These are phyloP conservation scores for Pistacia integerrima DNA, from an alignment of 345 rosid genomes.

Conservation along the genomic window DNA sequence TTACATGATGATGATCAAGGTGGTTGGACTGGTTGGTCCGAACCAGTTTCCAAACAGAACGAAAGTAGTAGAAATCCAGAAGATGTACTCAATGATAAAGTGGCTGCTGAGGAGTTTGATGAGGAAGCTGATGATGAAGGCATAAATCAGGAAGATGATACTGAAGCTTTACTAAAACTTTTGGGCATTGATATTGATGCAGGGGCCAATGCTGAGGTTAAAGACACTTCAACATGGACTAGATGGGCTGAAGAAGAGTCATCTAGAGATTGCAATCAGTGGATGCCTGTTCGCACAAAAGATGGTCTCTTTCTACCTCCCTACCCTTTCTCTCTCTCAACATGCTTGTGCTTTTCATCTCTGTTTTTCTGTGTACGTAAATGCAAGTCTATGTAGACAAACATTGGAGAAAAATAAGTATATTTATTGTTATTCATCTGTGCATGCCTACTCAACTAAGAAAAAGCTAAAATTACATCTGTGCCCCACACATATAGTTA, in stretches of 20 bases:
- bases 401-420: not conserved
- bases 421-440: not conserved
- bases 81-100: conserved; percentile 32
- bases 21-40: conserved; percentile 99
- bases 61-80: conserved; percentile 40
- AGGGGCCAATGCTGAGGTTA: conserved; percentile 61
- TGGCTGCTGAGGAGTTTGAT: conserved; percentile 33
- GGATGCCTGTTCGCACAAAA: conserved; percentile 81
- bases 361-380: not conserved
- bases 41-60: conserved; percentile 50
- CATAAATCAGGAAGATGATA: conserved; percentile 69
- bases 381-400: not conserved
- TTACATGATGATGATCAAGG: conserved; percentile 61
- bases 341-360: conserved; percentile 1
- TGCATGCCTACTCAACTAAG: not conserved
- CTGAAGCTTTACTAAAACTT: conserved; percentile 77
- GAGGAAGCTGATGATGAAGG: conserved; percentile 57
- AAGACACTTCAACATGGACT: conserved; percentile 80
- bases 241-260: conserved; percentile 89
- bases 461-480: not conserved
- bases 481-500: not conserved
- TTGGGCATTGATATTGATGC: conserved; percentile 77
- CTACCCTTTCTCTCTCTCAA: not conserved
- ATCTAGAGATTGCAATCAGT: conserved; percentile 68
- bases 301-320: conserved; percentile 47